Evolutionary conservation across 192 early-diverging fungal genomes (phyloP).

Genomic region (Spinellus fusiger): DNA sequence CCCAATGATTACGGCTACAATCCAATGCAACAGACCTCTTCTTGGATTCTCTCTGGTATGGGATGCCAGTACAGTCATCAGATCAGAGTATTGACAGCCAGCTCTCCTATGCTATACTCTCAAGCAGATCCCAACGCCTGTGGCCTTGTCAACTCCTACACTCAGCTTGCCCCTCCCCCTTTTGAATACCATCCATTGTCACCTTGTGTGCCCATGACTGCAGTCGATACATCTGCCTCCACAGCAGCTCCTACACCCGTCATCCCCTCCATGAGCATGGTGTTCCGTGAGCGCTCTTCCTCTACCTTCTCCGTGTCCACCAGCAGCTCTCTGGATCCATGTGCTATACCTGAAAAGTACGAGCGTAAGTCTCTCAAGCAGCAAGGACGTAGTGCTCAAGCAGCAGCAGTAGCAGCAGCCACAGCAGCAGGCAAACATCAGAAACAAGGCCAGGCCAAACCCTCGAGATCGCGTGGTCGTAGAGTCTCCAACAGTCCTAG

Average conservation of each 20-base stretch:
- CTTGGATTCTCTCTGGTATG: too few species aligned
- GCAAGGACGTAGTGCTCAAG: background rate
- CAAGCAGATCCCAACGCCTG: too few species aligned
- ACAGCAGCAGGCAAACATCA: background rate
- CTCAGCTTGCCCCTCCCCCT: too few species aligned
- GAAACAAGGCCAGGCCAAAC: constrained; percentile 9
- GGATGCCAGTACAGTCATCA: too few species aligned
- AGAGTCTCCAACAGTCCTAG: constrained; percentile 45
- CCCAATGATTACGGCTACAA: background rate
- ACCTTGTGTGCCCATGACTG: background rate
- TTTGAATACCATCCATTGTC: background rate
- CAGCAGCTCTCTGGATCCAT: background rate
- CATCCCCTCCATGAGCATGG: too few species aligned
- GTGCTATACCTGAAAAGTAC: background rate
- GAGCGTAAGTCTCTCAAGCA: background rate
- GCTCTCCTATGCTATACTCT: too few species aligned
- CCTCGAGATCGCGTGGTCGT: constrained; percentile 39
- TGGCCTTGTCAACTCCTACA: too few species aligned
- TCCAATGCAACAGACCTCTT: too few species aligned
- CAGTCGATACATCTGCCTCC: background rate
- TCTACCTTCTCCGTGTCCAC: background rate
- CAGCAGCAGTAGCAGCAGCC: background rate
- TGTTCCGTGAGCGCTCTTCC: background rate
- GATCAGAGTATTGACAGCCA: too few species aligned
- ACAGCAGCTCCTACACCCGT: background rate